Base-by-base conservation (phyloP, 2,329 filamentous ascomycete genomes). In the Xylariaceae sp. region DNA sequence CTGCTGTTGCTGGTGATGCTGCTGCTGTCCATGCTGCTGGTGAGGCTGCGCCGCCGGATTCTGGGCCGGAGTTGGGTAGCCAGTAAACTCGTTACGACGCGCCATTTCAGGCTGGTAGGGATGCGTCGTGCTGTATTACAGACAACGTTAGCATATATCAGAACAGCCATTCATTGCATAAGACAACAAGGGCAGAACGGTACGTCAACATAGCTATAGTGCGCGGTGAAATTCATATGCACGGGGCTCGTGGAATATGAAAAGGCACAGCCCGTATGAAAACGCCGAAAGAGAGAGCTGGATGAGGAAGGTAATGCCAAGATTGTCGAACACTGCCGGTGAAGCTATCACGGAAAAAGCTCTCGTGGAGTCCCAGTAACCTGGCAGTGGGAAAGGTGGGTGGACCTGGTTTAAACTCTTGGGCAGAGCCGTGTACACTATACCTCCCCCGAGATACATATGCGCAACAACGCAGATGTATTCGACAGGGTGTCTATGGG, bases 41-140 rank as follows among this genome's bases (percentile, higher is more conserved):
- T 73, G 73, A 15, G 70, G 70, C 60, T 73, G 74, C 47, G 73
- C 66, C 66, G 71, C 66, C 51, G 72, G 64, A 52, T 67, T 71
- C 48, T 65, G 66, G 51, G 64, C 66, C 55, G 66, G 67, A 53
- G 62, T 64, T 58, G 65, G 64, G 64, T 71, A 72, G 56, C 64
- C 69, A 61, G 63, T 70, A 64, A 65, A 78, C 69, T 67, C 80
- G 75, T 66, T 75, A 75, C 76, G 79, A 75, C 66, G 76, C 70
- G 66, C 74, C 79, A 83, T 78, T 63, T 82, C 79, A 66, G 75
- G 71, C 71, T 78, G 79, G 67, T 82, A 82, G 57, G 76, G 71
- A 68, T 83, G 79, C 62, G 72, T 68, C 44, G 73, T 62, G 68
- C 77, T 79, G 66, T 72, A 74, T 73, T 71, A 75, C 62, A 67